Base-by-base conservation (phyloP, 768 basidiomycete species). In the Podaxis sp. region DNA sequence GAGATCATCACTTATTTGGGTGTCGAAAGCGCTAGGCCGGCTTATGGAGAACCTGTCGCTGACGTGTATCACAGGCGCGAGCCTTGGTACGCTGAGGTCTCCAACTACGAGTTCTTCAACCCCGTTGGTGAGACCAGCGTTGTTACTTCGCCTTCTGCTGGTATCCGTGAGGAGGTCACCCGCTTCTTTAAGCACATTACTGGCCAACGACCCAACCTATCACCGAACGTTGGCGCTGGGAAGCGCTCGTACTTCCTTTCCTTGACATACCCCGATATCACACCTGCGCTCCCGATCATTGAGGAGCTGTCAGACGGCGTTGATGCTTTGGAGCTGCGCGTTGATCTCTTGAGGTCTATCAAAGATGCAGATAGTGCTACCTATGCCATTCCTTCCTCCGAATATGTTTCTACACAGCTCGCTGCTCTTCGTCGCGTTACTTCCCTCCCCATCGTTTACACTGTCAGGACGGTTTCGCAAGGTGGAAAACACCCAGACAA, bases 251-350 rank as follows among this genome's bases (percentile, higher is more conserved):
- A 94, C 76, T 98, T 98, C 82, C 80, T 98, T 42, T 89, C 89
- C 7, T 78, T 99, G 59, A 97, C 96, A 0, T 95, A 93, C 74
- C 93, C 96, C 0, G 93, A 97, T 69, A 70, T 97, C 63, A 85
- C 80, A 1, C 83, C 84, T 3, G 88, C 89, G 0, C 77, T 94
- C 44, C 72, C 79, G 14, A 71, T 83, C 54, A 82, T 98, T 44
- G 85, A 91, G 21, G 83, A 89, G 47, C 72, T 99, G 61, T 84
- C 84, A 0, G 79, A 84, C 16, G 97, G 97, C 3, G 91, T 88
- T 5, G 95, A 98, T 68, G 96, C 95, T 0, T 74, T 98, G 61
- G 97, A 99, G 72, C 70, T 98, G n/a, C 87, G 96, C 9, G 95
- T 94, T 10, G 97, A 99, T 71, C 81, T 98, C 6, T 79, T 99